Evolutionary conservation across 108 stramenopile genomes (phyloP), one percentile per base, ranked within the genome.

Genomic region (Pseudonitzschia multiseries): DNA sequence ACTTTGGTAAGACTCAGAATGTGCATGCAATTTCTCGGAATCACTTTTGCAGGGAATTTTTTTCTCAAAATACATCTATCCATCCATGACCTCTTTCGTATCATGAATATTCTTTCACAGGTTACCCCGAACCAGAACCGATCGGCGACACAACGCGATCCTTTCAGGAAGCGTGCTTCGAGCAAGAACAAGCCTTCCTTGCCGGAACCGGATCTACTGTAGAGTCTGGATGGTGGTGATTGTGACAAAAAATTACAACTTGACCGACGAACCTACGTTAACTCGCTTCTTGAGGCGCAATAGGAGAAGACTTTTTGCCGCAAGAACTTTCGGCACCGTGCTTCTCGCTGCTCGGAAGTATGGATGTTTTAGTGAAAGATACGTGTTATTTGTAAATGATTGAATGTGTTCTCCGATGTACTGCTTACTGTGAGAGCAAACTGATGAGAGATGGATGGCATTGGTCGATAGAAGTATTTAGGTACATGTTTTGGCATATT

Each of bases 121-220:
- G 20, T 15, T 62, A 62, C 32, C 61, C 61, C 17, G 61, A 36
- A 41, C 61, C 61, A 12, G 32, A 40, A 33, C 61, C 61, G 20
- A 62, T 62, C 29, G 61, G 61, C 0, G 29, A 62, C 15, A 62
- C 61, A 9, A 62, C 61, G 4, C 61, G 61, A 32, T 40, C 36
- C 33, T 62, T 62, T 32, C 4, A 33, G 18, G 32, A 62, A 40
- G 61, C 61, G 4, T 62, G 61, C 33, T n/a, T 14, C 13, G 61
- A 62, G 40, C 33, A 62, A 32, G 61, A 62, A 62, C 32, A 62
- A 62, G 61, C 61, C 31, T 62, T 62, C 40, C 32, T 62, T 26
- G n/a, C 6, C 5, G 61, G 33, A 0, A 62, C 61, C 8, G 61
- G 61, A 62, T 62, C 40, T 8, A 62, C 32, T 13, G 32, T 40